Conservation (phyloP, 306 rosid species). For the Lathyrus oleraceus region DNA sequence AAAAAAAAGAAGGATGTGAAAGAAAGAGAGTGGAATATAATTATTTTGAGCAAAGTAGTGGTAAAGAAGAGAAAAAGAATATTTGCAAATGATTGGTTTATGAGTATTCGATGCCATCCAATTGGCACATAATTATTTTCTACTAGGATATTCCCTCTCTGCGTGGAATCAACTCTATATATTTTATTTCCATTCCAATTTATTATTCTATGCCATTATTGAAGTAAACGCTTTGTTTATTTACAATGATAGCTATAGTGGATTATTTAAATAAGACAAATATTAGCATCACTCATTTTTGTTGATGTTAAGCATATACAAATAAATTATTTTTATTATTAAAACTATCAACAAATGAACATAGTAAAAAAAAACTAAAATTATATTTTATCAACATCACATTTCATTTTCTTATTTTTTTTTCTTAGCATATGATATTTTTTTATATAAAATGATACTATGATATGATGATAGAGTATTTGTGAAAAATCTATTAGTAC, state of each 20-base stretch:
- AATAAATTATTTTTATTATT: not conserved
- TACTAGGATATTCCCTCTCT: conserved; percentile 49
- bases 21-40: not conserved
- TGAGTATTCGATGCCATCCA: conserved; percentile 25
- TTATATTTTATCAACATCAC: not conserved
- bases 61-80: conserved; percentile 7
- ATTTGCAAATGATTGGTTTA: conserved; percentile 32
- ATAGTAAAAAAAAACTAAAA: no score
- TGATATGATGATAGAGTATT: not conserved
- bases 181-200: not conserved
- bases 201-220: conserved; percentile 29
- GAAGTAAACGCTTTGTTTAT: conserved; percentile 40
- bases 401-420: not conserved
- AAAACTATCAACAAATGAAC: not conserved
- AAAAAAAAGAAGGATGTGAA: not conserved
- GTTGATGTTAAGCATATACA: conserved; percentile 7
- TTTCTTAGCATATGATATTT: not conserved
- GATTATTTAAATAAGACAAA: conserved; percentile 28
- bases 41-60: not conserved
- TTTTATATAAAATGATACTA: not conserved
- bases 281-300: not conserved
- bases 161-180: conserved; percentile 36
- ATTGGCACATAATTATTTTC: conserved; percentile 31
- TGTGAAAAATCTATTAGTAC: not conserved
- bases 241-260: conserved; percentile 26